Evolutionary conservation across 148 eudicot genomes (phyloP).

Genomic region (Persicaria tinctoria): DNA sequence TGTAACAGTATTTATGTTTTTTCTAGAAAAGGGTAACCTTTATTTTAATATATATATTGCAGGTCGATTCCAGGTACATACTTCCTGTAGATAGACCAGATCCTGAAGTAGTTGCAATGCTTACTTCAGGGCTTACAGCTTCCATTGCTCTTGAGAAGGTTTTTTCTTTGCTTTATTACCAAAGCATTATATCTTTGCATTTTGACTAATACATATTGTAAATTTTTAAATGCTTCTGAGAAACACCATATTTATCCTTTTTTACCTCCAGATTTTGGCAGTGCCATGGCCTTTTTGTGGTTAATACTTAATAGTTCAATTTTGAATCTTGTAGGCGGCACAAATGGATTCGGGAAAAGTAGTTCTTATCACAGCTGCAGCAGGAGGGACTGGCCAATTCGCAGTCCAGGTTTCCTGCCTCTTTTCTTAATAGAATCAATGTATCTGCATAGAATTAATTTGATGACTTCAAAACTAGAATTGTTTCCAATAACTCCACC

Average conservation of each 20-base stretch:
- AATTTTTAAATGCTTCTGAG: neutral
- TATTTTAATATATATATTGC: slow-evolving; percentile 17
- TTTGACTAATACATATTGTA: neutral
- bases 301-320: slow-evolving; percentile 3
- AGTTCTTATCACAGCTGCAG: slow-evolving; percentile 96
- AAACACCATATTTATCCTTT: neutral
- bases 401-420: slow-evolving; percentile 75
- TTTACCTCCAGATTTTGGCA: neutral
- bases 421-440: neutral
- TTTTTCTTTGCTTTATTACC: neutral
- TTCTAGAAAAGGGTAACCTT: neutral
- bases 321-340: slow-evolving; percentile 53
- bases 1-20: neutral
- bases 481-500: neutral
- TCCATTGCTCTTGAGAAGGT: slow-evolving; percentile 96
- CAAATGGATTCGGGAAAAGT: slow-evolving; percentile 75
- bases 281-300: neutral
- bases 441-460: neutral
- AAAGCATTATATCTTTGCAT: neutral
- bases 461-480: neutral
- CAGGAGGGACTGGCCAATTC: slow-evolving; percentile 98
- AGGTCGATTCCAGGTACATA: slow-evolving; percentile 81
- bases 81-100: slow-evolving; percentile 93
- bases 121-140: slow-evolving; percentile 97
- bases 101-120: slow-evolving; percentile 97